Conservation (phyloP, 2,329 filamentous ascomycete genomes). For the Colletotrichum higginsianum region DNA sequence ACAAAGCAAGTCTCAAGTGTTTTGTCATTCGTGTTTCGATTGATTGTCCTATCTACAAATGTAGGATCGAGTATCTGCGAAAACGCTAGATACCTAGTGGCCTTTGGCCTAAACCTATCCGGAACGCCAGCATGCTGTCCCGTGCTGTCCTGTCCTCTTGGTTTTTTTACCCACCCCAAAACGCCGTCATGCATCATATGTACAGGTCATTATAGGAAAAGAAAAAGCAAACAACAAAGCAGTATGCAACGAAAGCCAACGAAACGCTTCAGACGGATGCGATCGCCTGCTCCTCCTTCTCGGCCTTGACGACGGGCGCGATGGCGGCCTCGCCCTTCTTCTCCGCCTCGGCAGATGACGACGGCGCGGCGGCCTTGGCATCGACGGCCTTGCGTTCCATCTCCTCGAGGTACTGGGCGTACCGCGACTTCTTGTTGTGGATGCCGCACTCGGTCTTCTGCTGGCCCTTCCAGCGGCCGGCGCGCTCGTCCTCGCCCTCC, state of each 20-base stretch:
- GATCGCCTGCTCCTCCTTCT: slow-evolving; percentile 37
- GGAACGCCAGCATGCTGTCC: slow-evolving; percentile 41
- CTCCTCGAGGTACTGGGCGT: slow-evolving; percentile 85
- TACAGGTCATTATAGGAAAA: slow-evolving; percentile 38
- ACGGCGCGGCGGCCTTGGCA: slow-evolving; percentile 49
- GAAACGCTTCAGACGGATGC: slow-evolving; percentile 16
- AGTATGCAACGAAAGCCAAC: neutral
- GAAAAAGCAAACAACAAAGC: neutral
- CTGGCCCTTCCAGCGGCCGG: slow-evolving; percentile 97
- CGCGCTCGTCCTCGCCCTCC: slow-evolving; percentile 94
- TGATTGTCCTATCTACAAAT: slow-evolving; percentile 21
- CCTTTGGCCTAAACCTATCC: slow-evolving; percentile 25
- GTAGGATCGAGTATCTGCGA: slow-evolving; percentile 16
- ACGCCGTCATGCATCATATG: slow-evolving; percentile 41
- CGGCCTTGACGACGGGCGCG: slow-evolving; percentile 42
- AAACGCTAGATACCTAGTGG: slow-evolving; percentile 16
- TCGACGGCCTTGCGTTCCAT: slow-evolving; percentile 79
- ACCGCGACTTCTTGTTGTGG: slow-evolving; percentile 96
- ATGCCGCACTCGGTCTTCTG: slow-evolving; percentile 98
- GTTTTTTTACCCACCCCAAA: slow-evolving; percentile 22
- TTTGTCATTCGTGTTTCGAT: slow-evolving; percentile 3
- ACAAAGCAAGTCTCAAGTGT: neutral
- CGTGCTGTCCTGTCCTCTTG: slow-evolving; percentile 27
- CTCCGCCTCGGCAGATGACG: slow-evolving; percentile 40
- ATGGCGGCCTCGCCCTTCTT: slow-evolving; percentile 43